These are phyloP conservation scores for Talaromyces sp. DNA, from an alignment of 2,329 filamentous ascomycete species.

Conservation along the genomic window DNA sequence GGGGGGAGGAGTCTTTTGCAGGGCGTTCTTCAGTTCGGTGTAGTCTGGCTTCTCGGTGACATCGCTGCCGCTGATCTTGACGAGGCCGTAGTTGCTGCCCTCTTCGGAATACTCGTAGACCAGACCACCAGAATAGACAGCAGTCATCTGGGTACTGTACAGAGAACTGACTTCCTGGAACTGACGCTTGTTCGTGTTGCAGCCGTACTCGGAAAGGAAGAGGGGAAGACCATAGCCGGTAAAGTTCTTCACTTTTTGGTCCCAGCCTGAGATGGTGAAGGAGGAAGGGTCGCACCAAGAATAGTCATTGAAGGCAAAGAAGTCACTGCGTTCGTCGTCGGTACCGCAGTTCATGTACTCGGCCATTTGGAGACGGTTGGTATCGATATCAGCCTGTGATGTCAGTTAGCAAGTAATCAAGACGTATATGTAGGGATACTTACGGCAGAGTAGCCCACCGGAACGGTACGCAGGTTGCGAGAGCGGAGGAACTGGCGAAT, in stretches of 20 bases:
- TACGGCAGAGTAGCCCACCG: slow-evolving; percentile 65
- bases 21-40: slow-evolving; percentile 48
- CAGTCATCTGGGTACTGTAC: slow-evolving; percentile 77
- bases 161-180: slow-evolving; percentile 76
- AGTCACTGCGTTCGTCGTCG: slow-evolving; percentile 78
- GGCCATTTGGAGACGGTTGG: slow-evolving; percentile 82
- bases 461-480: slow-evolving; percentile 59
- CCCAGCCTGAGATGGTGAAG: slow-evolving; percentile 72
- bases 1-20: slow-evolving; percentile 47
- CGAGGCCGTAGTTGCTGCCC: slow-evolving; percentile 73
- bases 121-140: slow-evolving; percentile 89
- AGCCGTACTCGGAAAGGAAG: slow-evolving; percentile 94
- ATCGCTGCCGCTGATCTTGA: slow-evolving; percentile 53
- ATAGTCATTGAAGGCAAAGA: slow-evolving; percentile 85
- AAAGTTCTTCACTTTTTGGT: slow-evolving; percentile 83
- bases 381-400: slow-evolving; percentile 65
- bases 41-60: slow-evolving; percentile 61
- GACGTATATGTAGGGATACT: slow-evolving; percentile 6
- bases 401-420: not conserved
- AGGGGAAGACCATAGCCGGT: slow-evolving; percentile 80
- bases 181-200: slow-evolving; percentile 72
- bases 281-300: slow-evolving; percentile 72
- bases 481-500: slow-evolving; percentile 65
- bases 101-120: slow-evolving; percentile 96
- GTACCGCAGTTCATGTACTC: slow-evolving; percentile 90